Conservation (phyloP, 768 basidiomycete genomes). For the Termitomyces sp. region DNA sequence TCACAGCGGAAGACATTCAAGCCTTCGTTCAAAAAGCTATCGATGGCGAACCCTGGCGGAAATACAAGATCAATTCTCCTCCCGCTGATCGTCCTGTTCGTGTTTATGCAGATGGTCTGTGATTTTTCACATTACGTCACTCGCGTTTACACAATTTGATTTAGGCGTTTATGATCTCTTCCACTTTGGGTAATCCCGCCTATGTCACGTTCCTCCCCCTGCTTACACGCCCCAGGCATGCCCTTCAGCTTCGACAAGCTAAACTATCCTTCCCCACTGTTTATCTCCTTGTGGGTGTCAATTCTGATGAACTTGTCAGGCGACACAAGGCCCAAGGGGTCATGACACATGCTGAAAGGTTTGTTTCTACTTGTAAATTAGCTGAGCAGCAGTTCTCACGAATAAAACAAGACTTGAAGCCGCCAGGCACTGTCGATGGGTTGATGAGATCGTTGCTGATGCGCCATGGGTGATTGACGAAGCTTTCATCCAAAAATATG, state of each 20-base stretch:
- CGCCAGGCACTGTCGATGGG: conserved; percentile 96
- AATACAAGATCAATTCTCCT: conserved; percentile 84
- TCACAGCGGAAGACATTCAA: conserved; percentile 76
- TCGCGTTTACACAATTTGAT: conserved; percentile 20
- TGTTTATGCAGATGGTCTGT: conserved; percentile 89
- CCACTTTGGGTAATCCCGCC: conserved; percentile 75
- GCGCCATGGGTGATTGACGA: conserved; percentile 88
- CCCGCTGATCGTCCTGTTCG: conserved; percentile 76
- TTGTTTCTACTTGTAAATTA: neutral
- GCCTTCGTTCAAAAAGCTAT: conserved; percentile 73
- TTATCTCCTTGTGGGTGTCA: conserved; percentile 90
- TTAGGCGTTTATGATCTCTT: conserved; percentile 94
- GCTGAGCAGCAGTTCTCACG: neutral
- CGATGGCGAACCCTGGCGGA: conserved; percentile 55
- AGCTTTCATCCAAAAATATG: conserved; percentile 74
- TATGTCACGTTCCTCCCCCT: neutral
- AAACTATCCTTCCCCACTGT: conserved; percentile 90
- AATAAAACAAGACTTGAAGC: conserved; percentile 60
- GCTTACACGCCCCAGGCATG: conserved; percentile 55
- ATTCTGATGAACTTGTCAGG: conserved; percentile 78
- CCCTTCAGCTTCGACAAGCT: conserved; percentile 92
- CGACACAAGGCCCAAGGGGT: conserved; percentile 77
- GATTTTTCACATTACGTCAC: conserved; percentile 22
- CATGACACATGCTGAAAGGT: conserved; percentile 76
- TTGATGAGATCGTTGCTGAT: conserved; percentile 86